Evolutionary conservation across 768 basidiomycete genomes (phyloP).

Genomic region (Leccinum disarticulatum): DNA sequence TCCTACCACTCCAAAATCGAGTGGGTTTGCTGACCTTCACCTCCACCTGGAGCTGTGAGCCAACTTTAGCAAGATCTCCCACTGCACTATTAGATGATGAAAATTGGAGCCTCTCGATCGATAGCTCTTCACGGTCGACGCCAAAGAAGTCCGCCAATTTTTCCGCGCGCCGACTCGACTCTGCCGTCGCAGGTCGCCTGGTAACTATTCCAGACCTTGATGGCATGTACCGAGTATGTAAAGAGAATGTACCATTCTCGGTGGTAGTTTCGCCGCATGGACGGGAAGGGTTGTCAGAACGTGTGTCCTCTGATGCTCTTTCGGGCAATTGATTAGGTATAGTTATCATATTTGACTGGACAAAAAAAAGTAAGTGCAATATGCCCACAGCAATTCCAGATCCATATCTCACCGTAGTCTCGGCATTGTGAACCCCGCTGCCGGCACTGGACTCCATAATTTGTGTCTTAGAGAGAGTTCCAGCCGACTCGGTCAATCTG

Average conservation of each 20-base stretch:
- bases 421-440: not conserved
- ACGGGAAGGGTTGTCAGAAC: constrained; percentile 1
- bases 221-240: not conserved
- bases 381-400: not conserved
- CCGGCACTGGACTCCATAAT: not conserved
- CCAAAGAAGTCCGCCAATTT: constrained; percentile 20
- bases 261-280: not conserved
- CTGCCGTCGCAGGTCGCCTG: constrained; percentile 6
- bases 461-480: not conserved
- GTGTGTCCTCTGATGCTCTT: not conserved
- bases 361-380: constrained; percentile 1
- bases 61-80: constrained; percentile 5
- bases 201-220: not conserved
- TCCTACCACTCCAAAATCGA: constrained; percentile 42
- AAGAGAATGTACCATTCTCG: not conserved
- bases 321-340: not conserved
- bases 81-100: constrained; percentile 1
- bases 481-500: not conserved
- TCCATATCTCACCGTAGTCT: constrained; percentile 8
- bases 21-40: constrained; percentile 37
- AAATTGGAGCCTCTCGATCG: not conserved
- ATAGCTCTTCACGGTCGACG: constrained; percentile 8
- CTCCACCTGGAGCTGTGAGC: constrained; percentile 32
- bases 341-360: not conserved
- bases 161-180: constrained; percentile 11